Evolutionary conservation across 768 basidiomycete genomes (phyloP), one percentile per base, ranked within the genome.

Genomic region (Mycena chlorophos): DNA sequence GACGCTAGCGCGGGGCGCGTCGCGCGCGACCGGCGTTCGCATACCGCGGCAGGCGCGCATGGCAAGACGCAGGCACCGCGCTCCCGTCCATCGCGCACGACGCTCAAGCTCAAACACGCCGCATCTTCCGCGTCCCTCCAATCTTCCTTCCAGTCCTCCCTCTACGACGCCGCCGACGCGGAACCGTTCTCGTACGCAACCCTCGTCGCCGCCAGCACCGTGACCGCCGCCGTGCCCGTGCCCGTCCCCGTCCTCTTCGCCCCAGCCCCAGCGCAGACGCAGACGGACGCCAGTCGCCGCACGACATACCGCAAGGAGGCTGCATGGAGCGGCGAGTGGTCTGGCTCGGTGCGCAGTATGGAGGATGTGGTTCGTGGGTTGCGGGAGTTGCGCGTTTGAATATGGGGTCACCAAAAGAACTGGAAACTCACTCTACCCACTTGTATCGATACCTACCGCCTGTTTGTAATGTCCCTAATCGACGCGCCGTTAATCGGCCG

Each of bases 121-220:
- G 55, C 50, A 0, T 61, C 60, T 0, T 61, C 60, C 37, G 29
- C 60, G 4, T 61, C 60, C 2, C 38, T 61, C 8, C 43, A 8
- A 43, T 19, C 40, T 19, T 20, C 40, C 8, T 20, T 19, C 22
- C 8, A 8, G 16, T 20, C 40, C 40, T 8, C 31, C 43, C 30
- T 5, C 19, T 5, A 23, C 23, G 19, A 19, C 19, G 13, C 14
- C 3, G 10, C 17, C 4, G 47, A 52, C 8, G 1, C 26, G 16
- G 60, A 57, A 46, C 60, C 60, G n/a, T 61, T 61, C 53, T 61
- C 60, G 4, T 57, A 51, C 46, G 1, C 55, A 28, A 34, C 55
- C 3, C 49, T 61, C n/a, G 49, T 61, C 6, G 48, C 56, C 19
- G 43, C 53, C 0, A n/a, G 19, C 29, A 16, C 8, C 50, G 14